Evolutionary conservation across 1,139 yeast genomes (phyloP).

Genomic region (Kazachstania sp.): DNA sequence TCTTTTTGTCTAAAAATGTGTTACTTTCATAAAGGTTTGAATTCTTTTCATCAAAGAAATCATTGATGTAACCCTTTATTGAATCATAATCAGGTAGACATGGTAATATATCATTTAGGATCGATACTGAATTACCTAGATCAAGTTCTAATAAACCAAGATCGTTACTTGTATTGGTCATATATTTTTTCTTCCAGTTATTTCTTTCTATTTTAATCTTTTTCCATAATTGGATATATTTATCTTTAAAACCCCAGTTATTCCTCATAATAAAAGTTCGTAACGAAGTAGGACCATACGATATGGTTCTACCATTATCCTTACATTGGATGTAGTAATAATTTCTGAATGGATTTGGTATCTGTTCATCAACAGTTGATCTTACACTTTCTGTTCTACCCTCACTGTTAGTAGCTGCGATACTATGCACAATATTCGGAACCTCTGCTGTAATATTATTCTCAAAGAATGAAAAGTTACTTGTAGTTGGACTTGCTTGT

Average conservation of each 20-base stretch:
- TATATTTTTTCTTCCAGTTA: conserved; percentile 15
- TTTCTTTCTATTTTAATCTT: conserved; percentile 18
- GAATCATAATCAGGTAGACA: conserved; percentile 20
- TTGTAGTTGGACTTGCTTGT: too few relatives aligned
- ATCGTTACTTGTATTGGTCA: background rate
- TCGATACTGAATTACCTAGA: background rate
- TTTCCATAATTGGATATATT: conserved; percentile 20
- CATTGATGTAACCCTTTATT: conserved; percentile 9
- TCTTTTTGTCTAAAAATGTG: conserved; percentile 17
- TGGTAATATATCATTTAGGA: conserved; percentile 13
- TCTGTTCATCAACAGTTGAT: background rate
- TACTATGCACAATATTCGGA: background rate
- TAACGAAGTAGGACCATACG: conserved; percentile 26
- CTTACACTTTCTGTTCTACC: background rate
- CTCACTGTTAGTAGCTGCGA: background rate
- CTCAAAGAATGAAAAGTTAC: too few relatives aligned
- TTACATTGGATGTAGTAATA: conserved; percentile 12
- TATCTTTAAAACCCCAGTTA: conserved; percentile 16
- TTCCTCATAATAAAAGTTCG: conserved; percentile 14
- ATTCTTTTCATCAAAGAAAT: conserved; percentile 15
- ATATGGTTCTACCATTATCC: conserved; percentile 13
- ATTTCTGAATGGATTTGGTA: conserved; percentile 15
- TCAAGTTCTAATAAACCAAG: background rate
- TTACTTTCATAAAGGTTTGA: conserved; percentile 14
- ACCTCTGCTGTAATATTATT: background rate